Evolutionary conservation across 176 grass and related monocot genomes (phyloP).

Genomic region (Aechmea fasciata): DNA sequence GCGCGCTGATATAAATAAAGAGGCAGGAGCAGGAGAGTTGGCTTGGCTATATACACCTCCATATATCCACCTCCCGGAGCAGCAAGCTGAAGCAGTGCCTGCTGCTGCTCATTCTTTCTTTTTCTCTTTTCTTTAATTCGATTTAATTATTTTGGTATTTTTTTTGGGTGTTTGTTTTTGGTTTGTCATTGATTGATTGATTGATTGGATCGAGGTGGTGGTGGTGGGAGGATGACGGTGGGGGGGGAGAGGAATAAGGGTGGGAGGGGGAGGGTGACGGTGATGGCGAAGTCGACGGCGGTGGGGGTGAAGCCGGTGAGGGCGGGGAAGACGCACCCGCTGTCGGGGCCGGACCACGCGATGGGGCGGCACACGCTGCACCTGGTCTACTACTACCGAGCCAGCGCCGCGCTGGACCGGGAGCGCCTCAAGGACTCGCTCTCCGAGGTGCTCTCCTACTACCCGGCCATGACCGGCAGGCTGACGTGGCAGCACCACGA

Average conservation of each 20-base stretch:
- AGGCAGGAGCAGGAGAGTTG: too few relatives aligned
- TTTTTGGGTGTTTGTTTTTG: too few relatives aligned
- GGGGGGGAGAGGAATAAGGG: slow-evolving; percentile 9
- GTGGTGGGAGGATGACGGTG: neutral
- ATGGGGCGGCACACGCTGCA: slow-evolving; percentile 57
- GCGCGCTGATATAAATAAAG: too few relatives aligned
- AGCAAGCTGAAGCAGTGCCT: too few relatives aligned
- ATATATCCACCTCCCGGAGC: too few relatives aligned
- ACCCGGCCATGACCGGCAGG: slow-evolving; percentile 66
- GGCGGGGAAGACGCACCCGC: slow-evolving; percentile 52
- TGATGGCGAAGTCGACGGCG: slow-evolving; percentile 65
- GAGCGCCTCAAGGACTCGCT: slow-evolving; percentile 64
- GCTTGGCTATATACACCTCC: too few relatives aligned
- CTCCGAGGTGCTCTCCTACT: slow-evolving; percentile 68
- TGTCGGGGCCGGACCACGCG: slow-evolving; percentile 50
- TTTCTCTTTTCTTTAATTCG: too few relatives aligned
- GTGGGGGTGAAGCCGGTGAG: slow-evolving; percentile 47
- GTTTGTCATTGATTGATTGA: too few relatives aligned
- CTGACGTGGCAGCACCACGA: slow-evolving; percentile 28
- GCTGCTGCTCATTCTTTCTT: too few relatives aligned
- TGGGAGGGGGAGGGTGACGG: slow-evolving; percentile 38
- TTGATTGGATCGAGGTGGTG: too few relatives aligned
- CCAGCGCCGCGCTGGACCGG: slow-evolving; percentile 28
- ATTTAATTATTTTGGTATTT: too few relatives aligned
- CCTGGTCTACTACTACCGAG: slow-evolving; percentile 53